A percentile compares a stretch with the other conserved stretches of the same genome.
Evolutionary conservation across 345 rosid genomes (phyloP).

Genomic region (Populus davidiana): DNA sequence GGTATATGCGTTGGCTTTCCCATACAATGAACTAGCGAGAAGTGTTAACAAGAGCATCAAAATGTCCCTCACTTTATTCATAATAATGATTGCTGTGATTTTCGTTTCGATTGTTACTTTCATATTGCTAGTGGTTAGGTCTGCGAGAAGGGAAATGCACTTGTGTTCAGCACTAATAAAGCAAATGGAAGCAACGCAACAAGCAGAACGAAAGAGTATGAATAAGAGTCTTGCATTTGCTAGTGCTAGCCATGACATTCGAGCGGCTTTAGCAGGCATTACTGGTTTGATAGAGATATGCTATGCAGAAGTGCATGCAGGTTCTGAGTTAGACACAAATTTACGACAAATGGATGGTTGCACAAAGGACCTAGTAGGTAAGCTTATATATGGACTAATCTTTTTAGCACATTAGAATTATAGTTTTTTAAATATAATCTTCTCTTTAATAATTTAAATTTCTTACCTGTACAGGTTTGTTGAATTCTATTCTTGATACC

Average conservation of each 20-base stretch:
- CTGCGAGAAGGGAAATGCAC: constrained; percentile 46
- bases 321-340: constrained; percentile 40
- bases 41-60: constrained; percentile 18
- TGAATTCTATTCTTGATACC: constrained; percentile 64
- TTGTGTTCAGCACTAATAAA: constrained; percentile 48
- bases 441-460: neutral
- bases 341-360: constrained; percentile 48
- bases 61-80: constrained; percentile 29
- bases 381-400: neutral
- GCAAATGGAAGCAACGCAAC: constrained; percentile 76
- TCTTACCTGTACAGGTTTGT: constrained; percentile 36
- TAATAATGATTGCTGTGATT: constrained; percentile 20
- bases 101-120: constrained; percentile 29
- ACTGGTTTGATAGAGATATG: constrained; percentile 52
- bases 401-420: neutral
- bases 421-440: neutral
- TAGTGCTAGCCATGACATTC: constrained; percentile 76
- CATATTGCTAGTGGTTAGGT: constrained; percentile 33
- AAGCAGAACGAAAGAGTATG: constrained; percentile 73
- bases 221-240: constrained; percentile 70
- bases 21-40: constrained; percentile 23
- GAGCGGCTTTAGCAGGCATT: constrained; percentile 59
- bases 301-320: constrained; percentile 33
- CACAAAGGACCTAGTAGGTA: constrained; percentile 59
- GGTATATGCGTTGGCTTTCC: constrained; percentile 56